Base-by-base conservation (phyloP, 2,329 filamentous ascomycete genomes). In the Iodosphaeria phyllophila region DNA sequence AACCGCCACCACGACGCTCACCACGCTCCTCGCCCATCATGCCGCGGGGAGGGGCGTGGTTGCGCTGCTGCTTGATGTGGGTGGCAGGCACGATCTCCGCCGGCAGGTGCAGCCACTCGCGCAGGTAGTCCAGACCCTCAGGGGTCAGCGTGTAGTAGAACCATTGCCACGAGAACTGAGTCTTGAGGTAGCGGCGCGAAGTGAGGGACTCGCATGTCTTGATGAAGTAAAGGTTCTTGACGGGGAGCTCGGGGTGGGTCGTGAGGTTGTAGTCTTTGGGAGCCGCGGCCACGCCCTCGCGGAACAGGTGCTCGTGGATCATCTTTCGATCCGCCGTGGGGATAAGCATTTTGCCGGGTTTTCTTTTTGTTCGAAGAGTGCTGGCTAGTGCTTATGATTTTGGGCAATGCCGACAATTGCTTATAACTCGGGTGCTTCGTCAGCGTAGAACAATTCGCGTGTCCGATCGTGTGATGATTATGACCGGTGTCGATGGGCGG, bases 141-240 rank as follows among this genome's bases (percentile, higher is more conserved):
- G 84, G 80, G 57, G 86, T 93, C 61, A 98, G 76, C 61, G 89
- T 93, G 76, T 98, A 98, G 79, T 98, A 98, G 77, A 95, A 92
- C 73, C 84, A 92, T 65, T 92, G 83, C 83, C 83, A 92, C 43
- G 83, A 92, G 78, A 98, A 98, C 63, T 91, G 89, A 48, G 89
- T 98, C 80, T 98, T 98, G 64, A 98, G 74, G 62, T 80, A 95
- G 56, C 86, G 86, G 57, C 89, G 86, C 46, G 84, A 93, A 66
- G 74, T 92, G 53, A 98, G 74, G 39, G 89, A 98, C 70, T 98
- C 89, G 64, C 74, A 76, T 51, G 89, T 89, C 75, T 98, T 98
- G 74, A 98, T 80, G 58, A 95, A 86, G 59, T 62, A 95, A 50
- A 98, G 80, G 74, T 98, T 98, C 77, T 92, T 92, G 60, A 83